These are phyloP conservation scores for Anthoceros angustus DNA, from an alignment of 225 moss, liverwort and hornwort genomes.

Conservation along the genomic window DNA sequence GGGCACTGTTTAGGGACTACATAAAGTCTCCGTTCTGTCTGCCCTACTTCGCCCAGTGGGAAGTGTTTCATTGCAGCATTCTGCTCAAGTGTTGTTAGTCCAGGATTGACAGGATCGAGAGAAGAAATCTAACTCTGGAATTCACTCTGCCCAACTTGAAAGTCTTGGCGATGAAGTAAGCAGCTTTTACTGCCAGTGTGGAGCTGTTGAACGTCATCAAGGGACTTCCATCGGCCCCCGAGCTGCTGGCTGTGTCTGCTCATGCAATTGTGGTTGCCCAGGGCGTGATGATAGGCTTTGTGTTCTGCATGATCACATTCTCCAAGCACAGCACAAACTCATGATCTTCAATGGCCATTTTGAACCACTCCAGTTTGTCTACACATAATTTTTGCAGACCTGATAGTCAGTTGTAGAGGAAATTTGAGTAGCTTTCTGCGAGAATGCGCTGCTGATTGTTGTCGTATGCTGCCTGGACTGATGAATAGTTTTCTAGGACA, in stretches of 20 bases:
- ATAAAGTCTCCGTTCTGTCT: too few relatives aligned
- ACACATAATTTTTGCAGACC: background rate
- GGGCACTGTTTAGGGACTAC: too few relatives aligned
- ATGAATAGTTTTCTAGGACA: background rate
- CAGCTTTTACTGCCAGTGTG: background rate
- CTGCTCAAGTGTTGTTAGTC: slow-evolving; percentile 9
- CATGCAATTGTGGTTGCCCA: background rate
- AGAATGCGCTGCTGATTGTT: background rate
- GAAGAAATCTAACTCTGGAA: background rate
- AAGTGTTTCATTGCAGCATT: slow-evolving; percentile 13
- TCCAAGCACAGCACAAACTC: background rate
- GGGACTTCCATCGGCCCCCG: background rate
- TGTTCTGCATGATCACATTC: background rate
- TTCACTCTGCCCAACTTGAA: background rate
- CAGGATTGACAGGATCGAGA: background rate
- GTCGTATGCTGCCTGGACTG: background rate
- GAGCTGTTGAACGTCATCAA: background rate
- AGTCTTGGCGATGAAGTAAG: background rate
- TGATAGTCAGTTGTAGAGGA: background rate
- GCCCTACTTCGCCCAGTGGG: slow-evolving; percentile 20
- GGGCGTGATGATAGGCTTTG: background rate
- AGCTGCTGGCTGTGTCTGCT: background rate
- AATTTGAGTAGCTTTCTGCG: background rate
- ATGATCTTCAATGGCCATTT: background rate
- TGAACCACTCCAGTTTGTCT: background rate